Base-by-base conservation (phyloP, 164 flowering plant species). In the Piper betle region DNA sequence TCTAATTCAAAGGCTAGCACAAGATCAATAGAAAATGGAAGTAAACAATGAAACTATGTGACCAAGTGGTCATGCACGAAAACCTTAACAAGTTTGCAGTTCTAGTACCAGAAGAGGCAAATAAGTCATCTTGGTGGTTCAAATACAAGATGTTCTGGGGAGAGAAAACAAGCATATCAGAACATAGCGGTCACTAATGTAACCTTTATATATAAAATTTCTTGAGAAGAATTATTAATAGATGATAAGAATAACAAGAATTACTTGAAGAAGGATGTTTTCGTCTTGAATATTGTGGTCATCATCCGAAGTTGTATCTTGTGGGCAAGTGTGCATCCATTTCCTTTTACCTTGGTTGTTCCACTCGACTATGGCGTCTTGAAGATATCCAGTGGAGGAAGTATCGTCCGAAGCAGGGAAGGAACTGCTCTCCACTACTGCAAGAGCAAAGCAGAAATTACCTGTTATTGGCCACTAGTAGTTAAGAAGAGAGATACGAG, bases 341-440 rank as follows among this genome's bases (percentile, higher is more conserved):
- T 62, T 54, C 52, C 70, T 56, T 65, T 75, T 67, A 42, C 65
- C 65, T 33, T 54, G 63, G 54, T 61, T 53, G 55, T 53, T 72
- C 76, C 69, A 72, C 11, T 69, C 74, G 25, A 55, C 55, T 2
- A 70, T 48, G 57, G 78, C 78, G 42, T 75, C 79, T 63, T 75
- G 60, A 59, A 72, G 76, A 61, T 74, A 74, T 3, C 77, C 77
- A 57, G 64, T 68, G 4, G 69, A 57, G 10, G 64, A 55, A 15
- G 25, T 52, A 55, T 65, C 33, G 33, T 25, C 66, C 20, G 54
- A 62, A 18, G 39, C 16, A n/a, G 38, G 53, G 18, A 62, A 57
- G n/a, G 68, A 40, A 53, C 48, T 37, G 41, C 41, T 39, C 33
- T 57, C 52, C 65, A 70, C 17, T n/a, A 18, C 60, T 66, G 60